Percentiles rank a stretch among this genome's conserved stretches.
These are phyloP conservation scores for Lentinula boryana DNA, from an alignment of 768 basidiomycete species.

Conservation along the genomic window DNA sequence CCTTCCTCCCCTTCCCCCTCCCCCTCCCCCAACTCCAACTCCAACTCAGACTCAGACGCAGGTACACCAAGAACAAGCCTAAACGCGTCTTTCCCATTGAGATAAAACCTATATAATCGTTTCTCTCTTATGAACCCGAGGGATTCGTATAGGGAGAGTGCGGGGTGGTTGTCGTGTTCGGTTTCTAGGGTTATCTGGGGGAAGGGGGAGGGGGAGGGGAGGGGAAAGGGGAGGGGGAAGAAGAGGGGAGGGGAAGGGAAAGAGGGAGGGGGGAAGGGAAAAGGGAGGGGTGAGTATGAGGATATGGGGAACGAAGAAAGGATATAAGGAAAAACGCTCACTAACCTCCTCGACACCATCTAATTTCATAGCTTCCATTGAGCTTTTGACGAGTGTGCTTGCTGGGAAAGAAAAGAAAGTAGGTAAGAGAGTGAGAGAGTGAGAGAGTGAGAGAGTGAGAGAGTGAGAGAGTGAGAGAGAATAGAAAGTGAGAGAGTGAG, in stretches of 20 bases:
- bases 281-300: too few species aligned
- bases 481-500: too few species aligned
- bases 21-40: too few species aligned
- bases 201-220: too few species aligned
- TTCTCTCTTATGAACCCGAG: slow-evolving; percentile 97
- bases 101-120: slow-evolving; percentile 88
- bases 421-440: background rate
- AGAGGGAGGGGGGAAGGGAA: too few species aligned
- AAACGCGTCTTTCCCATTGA: slow-evolving; percentile 96
- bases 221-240: too few species aligned
- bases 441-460: too few species aligned
- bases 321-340: background rate
- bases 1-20: too few species aligned
- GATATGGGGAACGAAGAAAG: too few species aligned
- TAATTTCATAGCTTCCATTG: slow-evolving; percentile 78
- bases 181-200: slow-evolving; percentile 91
- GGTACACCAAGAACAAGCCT: slow-evolving; percentile 67
- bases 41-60: slow-evolving; percentile 12
- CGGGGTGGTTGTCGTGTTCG: slow-evolving; percentile 87
- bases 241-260: too few species aligned
- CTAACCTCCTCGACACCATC: slow-evolving; percentile 89
- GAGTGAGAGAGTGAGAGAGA: too few species aligned
- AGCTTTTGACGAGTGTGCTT: slow-evolving; percentile 75
- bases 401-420: slow-evolving; percentile 40
- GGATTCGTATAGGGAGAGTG: slow-evolving; percentile 83